Conservation (phyloP, 2,329 filamentous ascomycete species). For the Ilyonectria sp. region DNA sequence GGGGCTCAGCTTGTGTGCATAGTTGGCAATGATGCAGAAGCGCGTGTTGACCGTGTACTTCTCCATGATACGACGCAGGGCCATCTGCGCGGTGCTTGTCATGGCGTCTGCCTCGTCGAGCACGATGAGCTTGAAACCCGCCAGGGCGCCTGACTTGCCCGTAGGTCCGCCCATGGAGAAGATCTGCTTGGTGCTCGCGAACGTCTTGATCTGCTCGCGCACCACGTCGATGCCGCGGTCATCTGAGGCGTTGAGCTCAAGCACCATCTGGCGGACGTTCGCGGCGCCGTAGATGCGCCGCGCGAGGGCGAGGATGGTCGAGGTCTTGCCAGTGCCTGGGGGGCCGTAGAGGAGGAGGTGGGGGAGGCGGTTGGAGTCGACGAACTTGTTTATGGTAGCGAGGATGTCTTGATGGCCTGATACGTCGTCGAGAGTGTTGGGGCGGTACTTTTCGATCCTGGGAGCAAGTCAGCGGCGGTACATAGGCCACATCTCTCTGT, state of each 20-base stretch:
- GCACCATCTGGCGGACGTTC: conserved; percentile 98
- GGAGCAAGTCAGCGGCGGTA: background rate
- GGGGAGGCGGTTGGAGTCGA: conserved; percentile 93
- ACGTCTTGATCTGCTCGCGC: conserved; percentile 99
- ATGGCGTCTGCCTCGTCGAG: conserved; percentile 99
- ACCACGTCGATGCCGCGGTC: conserved; percentile 98
- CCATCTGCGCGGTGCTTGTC: conserved; percentile 99
- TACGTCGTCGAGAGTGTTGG: conserved; percentile 89
- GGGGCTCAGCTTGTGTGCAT: conserved; percentile 96
- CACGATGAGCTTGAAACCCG: conserved; percentile 94
- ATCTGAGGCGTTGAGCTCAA: conserved; percentile 97
- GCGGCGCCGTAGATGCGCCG: conserved; percentile 91
- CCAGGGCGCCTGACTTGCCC: conserved; percentile 66
- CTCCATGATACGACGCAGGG: conserved; percentile 96
- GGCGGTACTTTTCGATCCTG: conserved; percentile 98
- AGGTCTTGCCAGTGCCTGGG: conserved; percentile 97
- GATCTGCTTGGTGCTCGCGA: conserved; percentile 97
- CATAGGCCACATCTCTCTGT: background rate
- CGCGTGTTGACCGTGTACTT: conserved; percentile 98
- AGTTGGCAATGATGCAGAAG: conserved; percentile 99
- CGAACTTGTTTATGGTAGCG: conserved; percentile 96
- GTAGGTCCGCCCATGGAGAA: conserved; percentile 76
- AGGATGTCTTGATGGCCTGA: conserved; percentile 98
- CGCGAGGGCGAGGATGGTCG: conserved; percentile 93
- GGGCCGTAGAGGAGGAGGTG: conserved; percentile 98